phyloP scores from a whole-genome alignment of 805 yeast genomes.

The Nakazawaea siamensis region DNA sequence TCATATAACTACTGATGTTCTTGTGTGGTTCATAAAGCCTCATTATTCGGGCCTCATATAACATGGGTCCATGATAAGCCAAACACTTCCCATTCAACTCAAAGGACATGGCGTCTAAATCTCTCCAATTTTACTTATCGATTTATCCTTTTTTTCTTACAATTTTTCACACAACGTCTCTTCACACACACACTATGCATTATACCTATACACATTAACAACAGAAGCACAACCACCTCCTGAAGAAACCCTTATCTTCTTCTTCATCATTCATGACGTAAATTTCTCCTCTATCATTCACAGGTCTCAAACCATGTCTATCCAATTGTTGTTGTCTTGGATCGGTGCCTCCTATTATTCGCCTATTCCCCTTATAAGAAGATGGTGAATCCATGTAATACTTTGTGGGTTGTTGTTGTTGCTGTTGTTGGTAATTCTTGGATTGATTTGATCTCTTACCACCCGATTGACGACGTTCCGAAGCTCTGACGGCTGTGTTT shows the following conservation, averaged over 20 bases:
- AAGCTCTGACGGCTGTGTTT: background rate
- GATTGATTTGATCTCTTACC: slow-evolving; percentile 10
- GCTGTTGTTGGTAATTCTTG: slow-evolving; percentile 16
- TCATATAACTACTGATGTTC: slow-evolving; percentile 2
- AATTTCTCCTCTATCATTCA: slow-evolving; percentile 12
- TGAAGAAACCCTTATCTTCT: slow-evolving; percentile 13
- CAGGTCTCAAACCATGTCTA: slow-evolving; percentile 11
- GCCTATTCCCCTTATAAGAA: slow-evolving; percentile 3
- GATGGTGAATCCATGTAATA: slow-evolving; percentile 3
- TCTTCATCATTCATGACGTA: slow-evolving; percentile 11
- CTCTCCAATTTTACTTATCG: slow-evolving; percentile 3
- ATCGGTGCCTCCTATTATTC: slow-evolving; percentile 5
- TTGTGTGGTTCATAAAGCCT: slow-evolving; percentile 52
- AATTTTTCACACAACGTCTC: no score
- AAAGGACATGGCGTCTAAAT: slow-evolving; percentile 6
- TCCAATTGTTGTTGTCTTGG: slow-evolving; percentile 10
- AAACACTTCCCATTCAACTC: slow-evolving; percentile 33
- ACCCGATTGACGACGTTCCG: background rate
- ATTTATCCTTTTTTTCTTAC: slow-evolving; percentile 8
- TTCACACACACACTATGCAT: no score
- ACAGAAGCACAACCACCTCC: slow-evolving; percentile 17
- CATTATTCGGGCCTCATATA: slow-evolving; percentile 80
- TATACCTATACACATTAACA: no score
- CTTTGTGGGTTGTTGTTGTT: slow-evolving; percentile 13
- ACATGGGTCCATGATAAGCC: slow-evolving; percentile 86